Conservation (phyloP, 768 basidiomycete genomes). For the Rhizopogon sp. region DNA sequence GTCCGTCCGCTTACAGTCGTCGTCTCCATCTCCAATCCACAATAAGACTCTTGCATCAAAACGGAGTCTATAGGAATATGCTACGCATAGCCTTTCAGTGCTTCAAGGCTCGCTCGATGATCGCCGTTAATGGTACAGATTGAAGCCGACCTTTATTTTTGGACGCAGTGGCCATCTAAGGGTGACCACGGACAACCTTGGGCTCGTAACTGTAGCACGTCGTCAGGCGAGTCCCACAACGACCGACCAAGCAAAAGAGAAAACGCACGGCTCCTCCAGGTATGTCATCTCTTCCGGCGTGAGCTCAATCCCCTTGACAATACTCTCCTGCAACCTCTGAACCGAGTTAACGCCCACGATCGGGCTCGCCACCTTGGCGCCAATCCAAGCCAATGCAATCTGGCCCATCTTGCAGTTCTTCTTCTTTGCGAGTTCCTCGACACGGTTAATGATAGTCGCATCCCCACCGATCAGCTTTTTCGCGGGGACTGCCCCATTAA, state of each 20-base stretch:
- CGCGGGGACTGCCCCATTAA: constrained; percentile 12
- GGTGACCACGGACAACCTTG: constrained; percentile 11
- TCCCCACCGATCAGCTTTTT: constrained; percentile 22
- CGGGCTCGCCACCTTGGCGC: constrained; percentile 37
- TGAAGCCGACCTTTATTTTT: too few species aligned
- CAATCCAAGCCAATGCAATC: constrained; percentile 39
- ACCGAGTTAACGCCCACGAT: constrained; percentile 38
- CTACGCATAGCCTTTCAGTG: too few species aligned
- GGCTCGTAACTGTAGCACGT: constrained; percentile 12
- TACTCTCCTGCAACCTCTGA: constrained; percentile 23
- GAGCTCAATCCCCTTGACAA: constrained; percentile 20
- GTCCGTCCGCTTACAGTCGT: too few species aligned
- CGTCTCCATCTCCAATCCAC: too few species aligned
- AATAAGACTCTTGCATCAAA: too few species aligned
- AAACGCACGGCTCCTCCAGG: constrained; percentile 25
- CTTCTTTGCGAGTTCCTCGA: constrained; percentile 37
- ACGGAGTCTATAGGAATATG: too few species aligned
- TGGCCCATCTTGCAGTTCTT: constrained; percentile 38
- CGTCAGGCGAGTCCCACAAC: not conserved
- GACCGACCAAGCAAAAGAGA: not conserved
- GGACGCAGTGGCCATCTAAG: not conserved
- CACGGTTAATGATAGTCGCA: constrained; percentile 32
- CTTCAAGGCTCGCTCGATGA: too few species aligned
- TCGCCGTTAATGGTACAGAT: too few species aligned
- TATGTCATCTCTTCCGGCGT: constrained; percentile 23